Evolutionary conservation across 768 basidiomycete species (phyloP).

Genomic region (Termitomyces sp.): DNA sequence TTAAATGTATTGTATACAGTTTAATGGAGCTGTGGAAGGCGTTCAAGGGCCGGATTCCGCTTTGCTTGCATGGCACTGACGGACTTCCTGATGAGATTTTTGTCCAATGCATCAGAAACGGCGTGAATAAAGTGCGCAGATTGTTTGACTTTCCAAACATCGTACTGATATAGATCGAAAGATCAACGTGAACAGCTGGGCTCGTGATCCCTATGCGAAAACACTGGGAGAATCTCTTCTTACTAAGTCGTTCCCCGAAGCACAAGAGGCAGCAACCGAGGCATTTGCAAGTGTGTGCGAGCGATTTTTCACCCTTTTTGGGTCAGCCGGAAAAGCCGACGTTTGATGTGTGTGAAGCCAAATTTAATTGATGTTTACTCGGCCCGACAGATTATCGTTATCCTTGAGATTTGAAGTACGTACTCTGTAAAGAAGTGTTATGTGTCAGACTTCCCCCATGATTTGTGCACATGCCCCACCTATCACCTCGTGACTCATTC

Average conservation of each 20-base stretch:
- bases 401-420: not conserved
- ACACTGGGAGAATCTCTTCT: constrained; percentile 25
- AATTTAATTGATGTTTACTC: not conserved
- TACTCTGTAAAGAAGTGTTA: not conserved
- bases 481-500: not conserved
- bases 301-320: constrained; percentile 35
- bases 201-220: constrained; percentile 37
- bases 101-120: constrained; percentile 38
- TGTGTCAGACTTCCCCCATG: not conserved
- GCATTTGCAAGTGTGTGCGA: constrained; percentile 35
- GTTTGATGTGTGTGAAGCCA: not conserved
- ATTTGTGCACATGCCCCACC: not conserved
- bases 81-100: constrained; percentile 40
- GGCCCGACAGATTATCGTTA: not conserved
- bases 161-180: constrained; percentile 4
- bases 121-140: constrained; percentile 33
- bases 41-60: constrained; percentile 29
- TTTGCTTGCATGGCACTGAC: constrained; percentile 44
- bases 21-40: constrained; percentile 29
- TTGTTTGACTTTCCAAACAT: not conserved
- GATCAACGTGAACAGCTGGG: constrained; percentile 47
- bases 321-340: constrained; percentile 35
- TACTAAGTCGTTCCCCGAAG: constrained; percentile 38
- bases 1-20: constrained; percentile 16
- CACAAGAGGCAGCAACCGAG: constrained; percentile 39